phyloP scores from a whole-genome alignment of 2,329 filamentous ascomycete species.

The Huntiella savannae region DNA sequence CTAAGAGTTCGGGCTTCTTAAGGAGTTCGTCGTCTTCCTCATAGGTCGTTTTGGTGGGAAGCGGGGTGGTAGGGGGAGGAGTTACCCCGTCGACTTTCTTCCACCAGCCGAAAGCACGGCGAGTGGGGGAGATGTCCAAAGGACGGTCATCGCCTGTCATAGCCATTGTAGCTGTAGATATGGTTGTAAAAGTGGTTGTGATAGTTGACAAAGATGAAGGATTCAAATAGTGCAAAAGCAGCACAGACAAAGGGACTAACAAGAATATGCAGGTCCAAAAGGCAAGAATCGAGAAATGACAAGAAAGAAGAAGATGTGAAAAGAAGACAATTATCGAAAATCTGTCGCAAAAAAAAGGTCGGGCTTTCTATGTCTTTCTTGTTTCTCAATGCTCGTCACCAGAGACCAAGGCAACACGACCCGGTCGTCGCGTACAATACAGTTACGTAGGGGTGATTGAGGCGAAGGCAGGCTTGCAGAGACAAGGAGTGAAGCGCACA shows the following conservation, averaged over 20 bases:
- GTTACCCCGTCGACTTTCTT: background rate
- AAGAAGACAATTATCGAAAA: background rate
- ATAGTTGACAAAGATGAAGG: background rate
- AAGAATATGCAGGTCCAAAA: constrained; percentile 1
- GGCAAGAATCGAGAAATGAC: background rate
- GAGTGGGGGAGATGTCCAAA: constrained; percentile 5
- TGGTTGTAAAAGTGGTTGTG: background rate
- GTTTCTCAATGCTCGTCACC: background rate
- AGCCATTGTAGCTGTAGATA: constrained; percentile 3
- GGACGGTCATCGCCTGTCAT: constrained; percentile 9
- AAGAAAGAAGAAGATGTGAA: background rate
- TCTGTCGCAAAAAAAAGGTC: background rate
- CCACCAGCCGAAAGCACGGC: constrained; percentile 8
- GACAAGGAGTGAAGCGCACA: no score
- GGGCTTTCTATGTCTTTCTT: background rate
- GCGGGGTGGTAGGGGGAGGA: constrained; percentile 3
- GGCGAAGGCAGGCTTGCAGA: no score
- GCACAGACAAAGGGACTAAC: constrained; percentile 1
- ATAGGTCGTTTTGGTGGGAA: constrained; percentile 17
- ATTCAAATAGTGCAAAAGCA: background rate
- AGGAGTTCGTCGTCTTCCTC: background rate
- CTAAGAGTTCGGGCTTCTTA: constrained; percentile 27
- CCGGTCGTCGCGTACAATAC: no score
- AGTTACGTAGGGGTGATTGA: no score
- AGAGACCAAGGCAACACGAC: no score